Evolutionary conservation across 2,329 filamentous ascomycete species (phyloP).

Genomic region (Juglanconis juglandina): DNA sequence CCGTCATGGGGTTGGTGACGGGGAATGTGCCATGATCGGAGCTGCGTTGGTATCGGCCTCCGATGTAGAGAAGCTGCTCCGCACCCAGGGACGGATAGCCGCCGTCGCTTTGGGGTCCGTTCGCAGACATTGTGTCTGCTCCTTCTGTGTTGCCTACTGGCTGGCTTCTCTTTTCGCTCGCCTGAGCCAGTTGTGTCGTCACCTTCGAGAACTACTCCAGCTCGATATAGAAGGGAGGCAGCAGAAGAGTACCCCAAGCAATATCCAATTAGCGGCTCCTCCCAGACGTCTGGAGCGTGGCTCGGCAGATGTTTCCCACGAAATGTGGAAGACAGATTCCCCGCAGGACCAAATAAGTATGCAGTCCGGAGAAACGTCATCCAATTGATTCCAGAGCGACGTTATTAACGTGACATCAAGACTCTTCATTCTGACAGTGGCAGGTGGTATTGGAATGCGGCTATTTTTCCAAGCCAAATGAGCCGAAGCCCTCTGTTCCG

Average conservation of each 20-base stretch:
- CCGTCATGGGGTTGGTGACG: slow-evolving; percentile 34
- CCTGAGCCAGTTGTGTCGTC: neutral
- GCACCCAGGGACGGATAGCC: neutral
- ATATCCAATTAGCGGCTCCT: neutral
- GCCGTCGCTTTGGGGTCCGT: neutral
- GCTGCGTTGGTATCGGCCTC: slow-evolving; percentile 22
- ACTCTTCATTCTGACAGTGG: too few relatives aligned
- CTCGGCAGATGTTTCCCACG: neutral
- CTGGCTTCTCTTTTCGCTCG: neutral
- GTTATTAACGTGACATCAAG: too few relatives aligned
- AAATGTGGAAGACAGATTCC: slow-evolving; percentile 6
- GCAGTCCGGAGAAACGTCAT: neutral
- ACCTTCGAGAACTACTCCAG: neutral
- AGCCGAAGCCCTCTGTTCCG: too few relatives aligned
- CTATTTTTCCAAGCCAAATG: too few relatives aligned
- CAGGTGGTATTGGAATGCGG: too few relatives aligned
- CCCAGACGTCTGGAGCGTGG: neutral
- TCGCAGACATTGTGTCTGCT: neutral
- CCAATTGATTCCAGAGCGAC: neutral
- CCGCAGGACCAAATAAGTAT: neutral
- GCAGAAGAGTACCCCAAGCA: too few relatives aligned
- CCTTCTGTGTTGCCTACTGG: neutral
- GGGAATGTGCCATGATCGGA: slow-evolving; percentile 25
- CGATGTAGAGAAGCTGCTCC: slow-evolving; percentile 22
- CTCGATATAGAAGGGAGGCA: neutral